Conservation (phyloP, 2,329 filamentous ascomycete species). For the Phaeoacremonium minimum region DNA sequence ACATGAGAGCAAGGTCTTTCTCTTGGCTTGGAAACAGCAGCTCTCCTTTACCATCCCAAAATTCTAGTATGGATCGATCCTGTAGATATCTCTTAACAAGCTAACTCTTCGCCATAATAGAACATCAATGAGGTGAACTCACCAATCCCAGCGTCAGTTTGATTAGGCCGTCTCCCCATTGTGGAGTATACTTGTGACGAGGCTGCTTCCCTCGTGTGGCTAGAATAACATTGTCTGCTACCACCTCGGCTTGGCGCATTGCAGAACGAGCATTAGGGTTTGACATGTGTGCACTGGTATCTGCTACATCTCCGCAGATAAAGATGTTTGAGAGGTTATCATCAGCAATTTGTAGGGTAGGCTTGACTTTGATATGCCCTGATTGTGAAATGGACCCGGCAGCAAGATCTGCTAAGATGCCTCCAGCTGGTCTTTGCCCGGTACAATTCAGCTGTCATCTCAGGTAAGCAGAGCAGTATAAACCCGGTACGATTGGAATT, state of each 20-base stretch:
- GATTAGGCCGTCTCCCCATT: conserved; percentile 44
- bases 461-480: background rate
- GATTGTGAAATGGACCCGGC: conserved; percentile 37
- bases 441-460: conserved; percentile 50
- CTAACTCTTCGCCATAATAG: too few relatives aligned
- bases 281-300: conserved; percentile 37
- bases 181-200: conserved; percentile 30
- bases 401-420: conserved; percentile 37
- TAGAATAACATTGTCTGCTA: conserved; percentile 49
- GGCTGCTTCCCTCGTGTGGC: conserved; percentile 34
- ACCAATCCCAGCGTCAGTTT: conserved; percentile 52
- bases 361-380: conserved; percentile 48
- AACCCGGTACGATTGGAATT: background rate
- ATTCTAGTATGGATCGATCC: conserved; percentile 38
- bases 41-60: conserved; percentile 37
- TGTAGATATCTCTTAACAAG: too few relatives aligned
- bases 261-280: conserved; percentile 54
- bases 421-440: conserved; percentile 54
- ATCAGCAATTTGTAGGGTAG: conserved; percentile 53
- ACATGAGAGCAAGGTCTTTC: conserved; percentile 38
- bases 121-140: too few relatives aligned
- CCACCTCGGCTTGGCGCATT: conserved; percentile 46
- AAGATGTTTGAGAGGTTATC: conserved; percentile 47
- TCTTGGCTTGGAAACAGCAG: conserved; percentile 35
- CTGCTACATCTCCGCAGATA: conserved; percentile 60